These are phyloP conservation scores for Eleusine indica DNA, from an alignment of 176 grass and related monocot species.

Conservation along the genomic window DNA sequence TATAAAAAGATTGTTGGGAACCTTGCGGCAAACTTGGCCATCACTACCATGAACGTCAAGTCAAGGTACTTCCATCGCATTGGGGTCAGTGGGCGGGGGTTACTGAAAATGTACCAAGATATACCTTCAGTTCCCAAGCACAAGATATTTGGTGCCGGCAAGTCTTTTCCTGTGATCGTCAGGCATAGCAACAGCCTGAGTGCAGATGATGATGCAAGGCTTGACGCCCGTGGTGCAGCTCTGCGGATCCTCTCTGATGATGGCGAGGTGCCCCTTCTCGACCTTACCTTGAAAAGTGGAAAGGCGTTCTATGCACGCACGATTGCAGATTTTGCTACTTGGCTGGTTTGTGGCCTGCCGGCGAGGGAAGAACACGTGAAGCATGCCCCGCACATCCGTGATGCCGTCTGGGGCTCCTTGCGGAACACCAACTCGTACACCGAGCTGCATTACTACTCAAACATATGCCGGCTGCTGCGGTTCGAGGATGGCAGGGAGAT, in stretches of 20 bases:
- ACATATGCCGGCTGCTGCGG: constrained; percentile 64
- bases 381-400: constrained; percentile 57
- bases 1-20: constrained; percentile 72
- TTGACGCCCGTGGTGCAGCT: constrained; percentile 61
- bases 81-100: constrained; percentile 54
- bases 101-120: constrained; percentile 56
- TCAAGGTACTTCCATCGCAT: constrained; percentile 83
- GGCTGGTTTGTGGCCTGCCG: constrained; percentile 68
- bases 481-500: constrained; percentile 68
- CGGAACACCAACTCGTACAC: constrained; percentile 67
- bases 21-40: constrained; percentile 68
- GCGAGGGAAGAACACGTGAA: constrained; percentile 71
- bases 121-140: constrained; percentile 54
- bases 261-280: constrained; percentile 52
- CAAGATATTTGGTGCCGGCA: constrained; percentile 59
- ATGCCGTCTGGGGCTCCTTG: constrained; percentile 72
- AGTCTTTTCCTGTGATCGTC: constrained; percentile 59
- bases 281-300: constrained; percentile 68
- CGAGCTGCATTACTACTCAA: constrained; percentile 71
- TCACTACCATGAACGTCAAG: constrained; percentile 76
- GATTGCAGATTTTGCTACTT: constrained; percentile 62
- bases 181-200: constrained; percentile 81
- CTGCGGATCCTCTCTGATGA: constrained; percentile 66
- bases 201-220: constrained; percentile 73
- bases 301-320: constrained; percentile 70